These are phyloP conservation scores for Fraxinus nigra DNA, from an alignment of 305 asterid genomes.

Conservation along the genomic window DNA sequence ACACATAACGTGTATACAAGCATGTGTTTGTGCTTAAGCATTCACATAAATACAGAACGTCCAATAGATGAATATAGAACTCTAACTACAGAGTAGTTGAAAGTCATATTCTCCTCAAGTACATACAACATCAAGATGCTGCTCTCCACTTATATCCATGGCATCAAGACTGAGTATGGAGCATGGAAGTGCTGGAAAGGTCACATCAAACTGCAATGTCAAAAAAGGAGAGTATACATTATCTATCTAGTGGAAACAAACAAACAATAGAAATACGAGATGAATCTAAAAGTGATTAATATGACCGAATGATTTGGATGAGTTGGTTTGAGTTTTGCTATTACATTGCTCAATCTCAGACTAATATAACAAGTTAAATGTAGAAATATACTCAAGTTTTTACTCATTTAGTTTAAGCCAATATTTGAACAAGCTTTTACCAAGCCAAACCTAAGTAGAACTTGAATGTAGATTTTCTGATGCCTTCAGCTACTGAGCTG, in stretches of 20 bases:
- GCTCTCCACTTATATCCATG: slow-evolving; percentile 99
- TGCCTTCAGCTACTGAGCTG: slow-evolving; percentile 2
- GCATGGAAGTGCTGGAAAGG: slow-evolving; percentile 93
- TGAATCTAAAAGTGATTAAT: neutral
- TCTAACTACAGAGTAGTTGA: slow-evolving; percentile 10
- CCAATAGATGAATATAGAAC: neutral
- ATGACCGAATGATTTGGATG: neutral
- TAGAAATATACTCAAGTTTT: neutral
- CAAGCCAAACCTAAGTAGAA: neutral
- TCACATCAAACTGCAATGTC: slow-evolving; percentile 91
- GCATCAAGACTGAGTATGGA: slow-evolving; percentile 92
- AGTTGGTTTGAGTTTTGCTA: slow-evolving; percentile 5
- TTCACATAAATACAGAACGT: neutral
- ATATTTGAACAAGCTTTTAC: neutral
- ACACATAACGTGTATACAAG: neutral
- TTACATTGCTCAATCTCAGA: slow-evolving; percentile 4
- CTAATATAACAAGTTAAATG: neutral
- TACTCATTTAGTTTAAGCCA: neutral
- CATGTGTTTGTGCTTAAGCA: neutral
- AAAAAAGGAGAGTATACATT: slow-evolving; percentile 22
- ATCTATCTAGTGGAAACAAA: neutral
- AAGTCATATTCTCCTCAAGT: slow-evolving; percentile 16
- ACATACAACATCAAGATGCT: slow-evolving; percentile 96
- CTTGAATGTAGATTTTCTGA: neutral
- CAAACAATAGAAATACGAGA: slow-evolving; percentile 2